Conservation (phyloP, 2,329 filamentous ascomycete species). For the Penicillium verrucosum region DNA sequence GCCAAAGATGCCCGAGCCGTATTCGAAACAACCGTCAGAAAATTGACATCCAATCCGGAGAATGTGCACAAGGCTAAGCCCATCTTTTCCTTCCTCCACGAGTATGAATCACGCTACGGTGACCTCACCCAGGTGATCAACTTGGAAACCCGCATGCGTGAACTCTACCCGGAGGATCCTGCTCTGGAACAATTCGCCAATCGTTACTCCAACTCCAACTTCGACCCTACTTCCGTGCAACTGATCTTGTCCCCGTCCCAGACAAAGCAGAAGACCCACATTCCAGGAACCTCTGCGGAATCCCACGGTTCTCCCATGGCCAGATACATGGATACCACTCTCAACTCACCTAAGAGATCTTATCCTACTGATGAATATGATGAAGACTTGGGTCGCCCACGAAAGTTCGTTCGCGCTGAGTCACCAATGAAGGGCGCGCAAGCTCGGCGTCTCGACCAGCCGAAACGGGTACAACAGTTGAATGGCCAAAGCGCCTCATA, state of each 20-base stretch:
- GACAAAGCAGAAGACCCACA: constrained; percentile 60
- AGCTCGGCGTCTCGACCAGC: constrained; percentile 77
- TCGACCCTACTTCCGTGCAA: constrained; percentile 77
- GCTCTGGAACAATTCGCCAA: constrained; percentile 70
- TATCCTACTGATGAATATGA: constrained; percentile 67
- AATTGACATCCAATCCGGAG: constrained; percentile 73
- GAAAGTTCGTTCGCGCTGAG: constrained; percentile 83
- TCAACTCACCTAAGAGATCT: constrained; percentile 54
- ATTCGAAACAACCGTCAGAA: constrained; percentile 89
- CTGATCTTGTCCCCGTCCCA: constrained; percentile 83
- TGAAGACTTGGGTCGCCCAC: constrained; percentile 68
- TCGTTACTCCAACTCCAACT: constrained; percentile 69
- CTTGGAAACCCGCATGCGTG: constrained; percentile 86
- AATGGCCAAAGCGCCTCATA: constrained; percentile 32
- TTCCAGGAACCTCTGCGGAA: constrained; percentile 23
- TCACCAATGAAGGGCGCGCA: constrained; percentile 91
- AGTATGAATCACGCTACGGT: constrained; percentile 91
- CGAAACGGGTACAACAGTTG: constrained; percentile 49
- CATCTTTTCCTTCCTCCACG: constrained; percentile 87
- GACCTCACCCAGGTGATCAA: constrained; percentile 88
- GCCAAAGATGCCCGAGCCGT: constrained; percentile 80
- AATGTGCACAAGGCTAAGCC: constrained; percentile 72
- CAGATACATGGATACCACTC: constrained; percentile 36
- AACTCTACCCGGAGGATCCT: constrained; percentile 87
- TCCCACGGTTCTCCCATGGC: constrained; percentile 36